Percentiles rank a stretch among this genome's conserved stretches.
Evolutionary conservation across 139 green algal genomes (phyloP).

Genomic region (Trebouxia sp.): DNA sequence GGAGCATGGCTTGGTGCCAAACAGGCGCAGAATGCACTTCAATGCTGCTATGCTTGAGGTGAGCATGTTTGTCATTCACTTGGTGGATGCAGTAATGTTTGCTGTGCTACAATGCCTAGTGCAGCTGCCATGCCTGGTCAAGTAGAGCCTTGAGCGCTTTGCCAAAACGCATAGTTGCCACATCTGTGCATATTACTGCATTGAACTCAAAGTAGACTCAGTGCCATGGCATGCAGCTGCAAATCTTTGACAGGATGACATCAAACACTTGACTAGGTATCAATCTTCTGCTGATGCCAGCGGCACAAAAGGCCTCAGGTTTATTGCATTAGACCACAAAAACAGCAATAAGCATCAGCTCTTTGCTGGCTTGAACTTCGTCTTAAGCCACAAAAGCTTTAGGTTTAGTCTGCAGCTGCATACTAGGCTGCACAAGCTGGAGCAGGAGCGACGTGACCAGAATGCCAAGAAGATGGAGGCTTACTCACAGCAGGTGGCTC

Average conservation of each 20-base stretch:
- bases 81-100: neutral
- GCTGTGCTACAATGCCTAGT: too few relatives aligned
- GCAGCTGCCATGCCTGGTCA: too few relatives aligned
- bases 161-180: too few relatives aligned
- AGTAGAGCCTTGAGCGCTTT: too few relatives aligned
- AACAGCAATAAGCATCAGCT: neutral
- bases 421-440: constrained; percentile 55
- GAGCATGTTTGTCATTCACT: too few relatives aligned
- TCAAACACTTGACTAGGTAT: too few relatives aligned
- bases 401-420: constrained; percentile 48
- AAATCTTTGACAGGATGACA: too few relatives aligned
- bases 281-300: too few relatives aligned
- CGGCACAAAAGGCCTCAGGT: too few relatives aligned
- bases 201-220: too few relatives aligned
- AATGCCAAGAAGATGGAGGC: constrained; percentile 22
- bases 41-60: constrained; percentile 80
- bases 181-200: too few relatives aligned
- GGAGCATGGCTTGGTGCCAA: constrained; percentile 26
- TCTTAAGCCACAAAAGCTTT: neutral
- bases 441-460: constrained; percentile 41
- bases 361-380: neutral
- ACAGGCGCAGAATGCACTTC: constrained; percentile 72
- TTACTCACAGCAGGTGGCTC: constrained; percentile 29
- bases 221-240: too few relatives aligned
- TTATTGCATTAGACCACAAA: neutral